Evolutionary conservation across 805 yeast species (phyloP), one percentile per base, ranked within the genome.

Genomic region (Ogataea trehalophila): DNA sequence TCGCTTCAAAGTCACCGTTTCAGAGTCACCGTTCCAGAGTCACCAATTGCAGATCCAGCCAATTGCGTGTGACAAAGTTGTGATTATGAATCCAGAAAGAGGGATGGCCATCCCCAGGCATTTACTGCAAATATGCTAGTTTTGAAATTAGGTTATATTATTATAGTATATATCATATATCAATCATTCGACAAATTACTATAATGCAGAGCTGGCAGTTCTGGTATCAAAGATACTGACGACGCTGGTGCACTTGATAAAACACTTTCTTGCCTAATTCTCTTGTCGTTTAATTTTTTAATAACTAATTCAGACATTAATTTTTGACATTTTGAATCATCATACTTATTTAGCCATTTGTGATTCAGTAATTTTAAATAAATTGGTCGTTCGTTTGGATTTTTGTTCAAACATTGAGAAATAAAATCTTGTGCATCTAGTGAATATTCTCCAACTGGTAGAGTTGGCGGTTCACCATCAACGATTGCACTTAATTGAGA

Each of bases 401-500:
- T 77, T 68, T 92, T 94, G 58, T 83, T 82, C 47, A 94, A 71
- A 67, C 94, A 87, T 49, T 79, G 75, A 13, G 74, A 73, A 11
- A 92, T 95, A 65, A 94, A 94, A 53, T 82, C 80, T 57, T 81
- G 84, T 0, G 97, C 98, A 44, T 83, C 85, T n/a, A 72, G 64
- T 2, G 91, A 79, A 62, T 79, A 94, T 56, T 67, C 70, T 44
- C 67, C 77, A 2, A 73, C 67, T 16, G 91, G 91, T 45, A 90
- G 70, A 41, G 72, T 70, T n/a, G 97, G 97, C 4, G 96, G 89
- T 26, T 86, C 90, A 11, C 96, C 97, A 62, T 88, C 95, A n/a
- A 94, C 97, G 59, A 94, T 94, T 3, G 97, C 98, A 67, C 89
- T 85, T 54, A 94, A 75, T 68, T 94, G 99, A 6, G 94, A 85